phyloP scores from a whole-genome alignment of 306 rosid genomes.

The Rosa rugosa region DNA sequence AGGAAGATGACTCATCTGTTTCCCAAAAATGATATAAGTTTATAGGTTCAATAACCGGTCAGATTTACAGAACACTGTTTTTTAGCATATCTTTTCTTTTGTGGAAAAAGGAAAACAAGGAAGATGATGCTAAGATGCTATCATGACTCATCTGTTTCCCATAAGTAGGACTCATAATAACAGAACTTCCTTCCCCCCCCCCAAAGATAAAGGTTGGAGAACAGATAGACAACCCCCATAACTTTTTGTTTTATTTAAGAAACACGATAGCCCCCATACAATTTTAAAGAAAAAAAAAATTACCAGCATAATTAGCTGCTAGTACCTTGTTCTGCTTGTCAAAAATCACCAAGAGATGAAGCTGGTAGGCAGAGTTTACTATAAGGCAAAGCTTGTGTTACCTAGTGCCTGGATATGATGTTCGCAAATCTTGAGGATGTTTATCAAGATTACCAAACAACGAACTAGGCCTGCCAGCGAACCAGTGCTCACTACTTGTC shows the following conservation, averaged over 20 bases:
- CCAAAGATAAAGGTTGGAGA: too few relatives aligned
- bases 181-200: too few relatives aligned
- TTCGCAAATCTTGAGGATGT: conserved; percentile 28
- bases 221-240: not conserved
- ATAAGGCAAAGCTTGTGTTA: conserved; percentile 25
- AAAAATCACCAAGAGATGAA: conserved; percentile 25
- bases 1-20: too few relatives aligned
- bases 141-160: too few relatives aligned
- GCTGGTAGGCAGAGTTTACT: conserved; percentile 30
- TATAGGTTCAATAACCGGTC: too few relatives aligned
- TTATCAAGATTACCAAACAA: conserved; percentile 27
- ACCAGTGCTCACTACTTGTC: conserved; percentile 39
- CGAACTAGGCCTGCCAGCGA: conserved; percentile 30
- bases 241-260: not conserved
- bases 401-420: conserved; percentile 33
- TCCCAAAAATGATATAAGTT: too few relatives aligned
- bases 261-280: not conserved
- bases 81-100: too few relatives aligned
- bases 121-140: too few relatives aligned
- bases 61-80: too few relatives aligned
- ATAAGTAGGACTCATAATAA: too few relatives aligned
- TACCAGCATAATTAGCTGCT: not conserved
- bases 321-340: conserved; percentile 30
- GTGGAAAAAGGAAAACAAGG: too few relatives aligned
- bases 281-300: too few relatives aligned